Conservation (phyloP, 352 stramenopile genomes). For the Pythium sp. region DNA sequence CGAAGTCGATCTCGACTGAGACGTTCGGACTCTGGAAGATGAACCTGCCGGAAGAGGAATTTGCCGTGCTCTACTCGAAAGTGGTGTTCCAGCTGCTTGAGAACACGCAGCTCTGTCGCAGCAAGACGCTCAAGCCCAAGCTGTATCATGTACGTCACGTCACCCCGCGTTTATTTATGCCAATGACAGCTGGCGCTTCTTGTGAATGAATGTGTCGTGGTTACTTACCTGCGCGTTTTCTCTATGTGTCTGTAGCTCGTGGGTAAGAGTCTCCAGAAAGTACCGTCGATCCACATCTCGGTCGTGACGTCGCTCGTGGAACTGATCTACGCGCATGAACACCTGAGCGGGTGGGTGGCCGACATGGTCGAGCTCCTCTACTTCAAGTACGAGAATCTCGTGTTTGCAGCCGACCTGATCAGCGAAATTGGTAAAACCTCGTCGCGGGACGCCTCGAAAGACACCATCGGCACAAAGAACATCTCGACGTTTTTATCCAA, state of each 20-base stretch:
- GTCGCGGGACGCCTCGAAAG: slow-evolving; percentile 62
- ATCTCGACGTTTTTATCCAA: slow-evolving; percentile 70
- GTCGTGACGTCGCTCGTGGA: slow-evolving; percentile 72
- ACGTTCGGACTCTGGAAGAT: slow-evolving; percentile 77
- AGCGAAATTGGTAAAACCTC: slow-evolving; percentile 78
- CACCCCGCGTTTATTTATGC: background rate
- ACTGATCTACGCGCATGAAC: slow-evolving; percentile 70
- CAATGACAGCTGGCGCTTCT: background rate
- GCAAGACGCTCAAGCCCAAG: slow-evolving; percentile 59
- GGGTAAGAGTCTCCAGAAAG: slow-evolving; percentile 52
- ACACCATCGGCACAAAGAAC: slow-evolving; percentile 68
- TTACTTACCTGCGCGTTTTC: background rate
- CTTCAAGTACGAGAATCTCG: slow-evolving; percentile 56
- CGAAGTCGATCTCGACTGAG: slow-evolving; percentile 54
- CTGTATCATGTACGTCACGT: slow-evolving; percentile 52
- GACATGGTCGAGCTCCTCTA: slow-evolving; percentile 65
- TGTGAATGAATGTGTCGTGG: background rate
- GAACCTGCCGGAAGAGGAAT: slow-evolving; percentile 81
- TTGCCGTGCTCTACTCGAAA: slow-evolving; percentile 72
- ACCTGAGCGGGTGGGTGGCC: slow-evolving; percentile 52
- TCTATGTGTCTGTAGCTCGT: slow-evolving; percentile 37
- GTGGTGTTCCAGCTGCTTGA: slow-evolving; percentile 65
- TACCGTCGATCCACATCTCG: slow-evolving; percentile 64
- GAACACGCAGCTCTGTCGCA: slow-evolving; percentile 56
- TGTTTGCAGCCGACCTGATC: slow-evolving; percentile 69